These are phyloP conservation scores for Phytophthora pistaciae DNA, from an alignment of 352 stramenopile genomes.

Conservation along the genomic window DNA sequence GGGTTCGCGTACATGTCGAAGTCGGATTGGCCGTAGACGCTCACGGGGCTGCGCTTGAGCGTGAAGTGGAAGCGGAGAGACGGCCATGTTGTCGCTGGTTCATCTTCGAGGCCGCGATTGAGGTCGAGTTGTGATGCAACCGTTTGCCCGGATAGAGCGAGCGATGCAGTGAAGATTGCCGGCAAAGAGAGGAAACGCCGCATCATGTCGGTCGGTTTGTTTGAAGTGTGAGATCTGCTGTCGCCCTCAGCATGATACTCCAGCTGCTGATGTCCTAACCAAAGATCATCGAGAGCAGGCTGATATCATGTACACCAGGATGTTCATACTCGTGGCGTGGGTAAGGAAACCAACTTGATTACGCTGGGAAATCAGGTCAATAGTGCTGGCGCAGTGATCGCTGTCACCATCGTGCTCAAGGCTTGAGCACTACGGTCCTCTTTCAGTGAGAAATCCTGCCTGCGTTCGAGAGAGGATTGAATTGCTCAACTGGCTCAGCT, in stretches of 20 bases:
- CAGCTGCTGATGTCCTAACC: not conserved
- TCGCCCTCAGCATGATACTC: too few relatives aligned
- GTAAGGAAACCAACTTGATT: not conserved
- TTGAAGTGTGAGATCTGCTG: not conserved
- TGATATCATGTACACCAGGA: not conserved
- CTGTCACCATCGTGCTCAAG: not conserved
- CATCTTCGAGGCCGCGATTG: not conserved
- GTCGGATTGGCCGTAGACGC: conserved; percentile 30
- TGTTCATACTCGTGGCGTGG: not conserved
- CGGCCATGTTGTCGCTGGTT: conserved; percentile 11
- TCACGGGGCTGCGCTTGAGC: conserved; percentile 46
- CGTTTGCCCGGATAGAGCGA: not conserved
- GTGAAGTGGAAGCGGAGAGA: conserved; percentile 38
- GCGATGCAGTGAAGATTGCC: not conserved
- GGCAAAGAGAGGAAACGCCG: not conserved
- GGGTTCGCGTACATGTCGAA: conserved; percentile 42
- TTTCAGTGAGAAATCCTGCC: not conserved
- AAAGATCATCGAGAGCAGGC: not conserved
- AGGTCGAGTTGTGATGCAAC: not conserved
- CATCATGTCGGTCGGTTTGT: not conserved
- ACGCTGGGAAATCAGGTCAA: not conserved
- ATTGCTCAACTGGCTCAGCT: not conserved
- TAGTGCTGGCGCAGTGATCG: not conserved
- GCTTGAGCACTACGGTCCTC: too few relatives aligned
- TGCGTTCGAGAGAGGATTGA: too few relatives aligned